A percentile compares a stretch with the other conserved stretches of the same genome.
These are phyloP conservation scores for Coniochaeta sp. DNA, from an alignment of 2,329 filamentous ascomycete genomes.

Conservation along the genomic window DNA sequence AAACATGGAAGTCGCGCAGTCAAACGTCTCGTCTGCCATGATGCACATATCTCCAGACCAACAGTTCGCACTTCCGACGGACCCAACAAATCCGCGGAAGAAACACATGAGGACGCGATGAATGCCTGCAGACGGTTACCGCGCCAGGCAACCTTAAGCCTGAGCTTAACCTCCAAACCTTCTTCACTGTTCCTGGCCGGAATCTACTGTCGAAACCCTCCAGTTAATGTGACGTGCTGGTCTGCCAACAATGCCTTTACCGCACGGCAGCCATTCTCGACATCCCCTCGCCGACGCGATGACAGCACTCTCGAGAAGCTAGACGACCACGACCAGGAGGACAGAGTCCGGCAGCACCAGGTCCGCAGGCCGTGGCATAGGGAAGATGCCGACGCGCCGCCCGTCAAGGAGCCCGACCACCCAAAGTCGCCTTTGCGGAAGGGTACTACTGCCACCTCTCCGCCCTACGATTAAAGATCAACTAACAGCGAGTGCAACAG, in stretches of 20 bases:
- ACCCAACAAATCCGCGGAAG: background rate
- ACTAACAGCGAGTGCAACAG: too few relatives aligned
- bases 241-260: background rate
- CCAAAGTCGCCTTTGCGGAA: constrained; percentile 20
- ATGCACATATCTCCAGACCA: too few relatives aligned
- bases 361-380: constrained; percentile 60
- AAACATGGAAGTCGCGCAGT: too few relatives aligned
- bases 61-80: too few relatives aligned
- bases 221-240: background rate
- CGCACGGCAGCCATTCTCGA: background rate
- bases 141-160: constrained; percentile 6
- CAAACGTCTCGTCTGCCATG: too few relatives aligned
- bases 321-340: constrained; percentile 28
- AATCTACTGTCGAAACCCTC: background rate
- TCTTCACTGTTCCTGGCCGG: background rate
- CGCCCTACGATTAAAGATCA: too few relatives aligned
- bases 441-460: too few relatives aligned
- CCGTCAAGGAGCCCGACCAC: constrained; percentile 19
- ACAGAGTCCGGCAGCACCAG: constrained; percentile 45
- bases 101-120: constrained; percentile 11
- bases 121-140: constrained; percentile 13
- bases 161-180: too few relatives aligned
- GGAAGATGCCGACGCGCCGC: constrained; percentile 43
- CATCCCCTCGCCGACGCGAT: background rate
- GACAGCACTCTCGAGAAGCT: constrained; percentile 16